These are phyloP conservation scores for Ephemerocybe angulata DNA, from an alignment of 768 basidiomycete genomes.

Conservation along the genomic window DNA sequence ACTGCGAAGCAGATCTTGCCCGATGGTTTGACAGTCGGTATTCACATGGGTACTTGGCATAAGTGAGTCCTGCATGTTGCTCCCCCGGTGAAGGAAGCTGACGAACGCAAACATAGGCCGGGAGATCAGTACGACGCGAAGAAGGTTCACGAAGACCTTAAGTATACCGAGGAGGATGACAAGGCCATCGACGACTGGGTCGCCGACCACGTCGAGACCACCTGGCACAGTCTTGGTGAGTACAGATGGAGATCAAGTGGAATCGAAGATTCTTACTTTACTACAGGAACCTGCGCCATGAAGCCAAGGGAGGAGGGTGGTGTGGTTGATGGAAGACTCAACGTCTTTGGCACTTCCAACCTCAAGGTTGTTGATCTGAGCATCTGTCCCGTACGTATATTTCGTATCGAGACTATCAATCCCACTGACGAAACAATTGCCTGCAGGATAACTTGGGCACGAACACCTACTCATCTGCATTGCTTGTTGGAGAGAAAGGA, in stretches of 20 bases:
- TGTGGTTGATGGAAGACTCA: slow-evolving; percentile 61
- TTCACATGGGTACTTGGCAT: slow-evolving; percentile 57
- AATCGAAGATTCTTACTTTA: background rate
- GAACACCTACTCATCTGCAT: slow-evolving; percentile 69
- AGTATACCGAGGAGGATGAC: slow-evolving; percentile 66
- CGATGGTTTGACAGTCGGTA: slow-evolving; percentile 59
- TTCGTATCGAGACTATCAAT: background rate
- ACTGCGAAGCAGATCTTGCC: slow-evolving; percentile 63
- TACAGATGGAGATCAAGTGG: slow-evolving; percentile 1
- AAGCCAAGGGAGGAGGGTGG: slow-evolving; percentile 64
- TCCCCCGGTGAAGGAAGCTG: background rate
- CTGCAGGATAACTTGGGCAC: slow-evolving; percentile 66
- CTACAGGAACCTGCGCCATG: slow-evolving; percentile 52
- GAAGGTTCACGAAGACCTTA: slow-evolving; percentile 62
- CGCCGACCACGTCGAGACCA: slow-evolving; percentile 69
- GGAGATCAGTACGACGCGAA: slow-evolving; percentile 47
- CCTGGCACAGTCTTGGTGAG: slow-evolving; percentile 67
- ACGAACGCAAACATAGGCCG: slow-evolving; percentile 34
- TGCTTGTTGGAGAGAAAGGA: slow-evolving; percentile 69
- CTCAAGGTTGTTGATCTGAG: slow-evolving; percentile 66
- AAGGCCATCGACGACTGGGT: slow-evolving; percentile 69
- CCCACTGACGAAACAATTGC: slow-evolving; percentile 5
- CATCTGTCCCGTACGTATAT: slow-evolving; percentile 59
- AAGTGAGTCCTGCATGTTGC: slow-evolving; percentile 18
- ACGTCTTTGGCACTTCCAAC: slow-evolving; percentile 61